Evolutionary conservation across 192 early-diverging fungal species (phyloP).

Genomic region (Dimargaris xerosporica): DNA sequence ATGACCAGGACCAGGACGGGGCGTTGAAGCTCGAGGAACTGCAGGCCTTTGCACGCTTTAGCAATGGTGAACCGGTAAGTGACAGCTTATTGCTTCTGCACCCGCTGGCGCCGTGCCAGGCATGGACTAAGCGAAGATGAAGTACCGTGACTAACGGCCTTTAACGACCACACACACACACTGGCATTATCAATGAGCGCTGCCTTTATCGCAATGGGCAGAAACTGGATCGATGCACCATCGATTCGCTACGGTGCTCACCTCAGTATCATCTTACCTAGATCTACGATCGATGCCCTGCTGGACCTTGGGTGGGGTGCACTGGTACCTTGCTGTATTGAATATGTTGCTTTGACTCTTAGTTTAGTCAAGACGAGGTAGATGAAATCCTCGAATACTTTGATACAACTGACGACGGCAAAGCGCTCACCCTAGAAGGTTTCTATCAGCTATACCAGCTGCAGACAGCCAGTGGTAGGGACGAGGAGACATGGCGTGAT

Average conservation of each 20-base stretch:
- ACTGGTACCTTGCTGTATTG: not conserved
- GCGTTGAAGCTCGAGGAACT: constrained; percentile 35
- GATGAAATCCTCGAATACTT: constrained; percentile 54
- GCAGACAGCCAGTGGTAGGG: constrained; percentile 42
- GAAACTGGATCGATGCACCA: not conserved
- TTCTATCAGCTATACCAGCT: constrained; percentile 73
- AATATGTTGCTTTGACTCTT: not conserved
- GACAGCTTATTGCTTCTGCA: not conserved
- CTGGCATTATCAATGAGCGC: not conserved
- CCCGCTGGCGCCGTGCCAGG: not conserved
- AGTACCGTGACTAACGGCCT: not conserved
- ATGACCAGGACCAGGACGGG: constrained; percentile 41
- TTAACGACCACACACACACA: not conserved
- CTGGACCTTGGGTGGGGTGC: not conserved
- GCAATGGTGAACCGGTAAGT: constrained; percentile 38
- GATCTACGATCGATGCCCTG: not conserved
- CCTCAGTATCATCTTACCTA: not conserved
- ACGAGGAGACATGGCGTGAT: constrained; percentile 63
- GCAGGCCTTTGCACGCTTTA: constrained; percentile 35
- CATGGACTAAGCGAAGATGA: not conserved
- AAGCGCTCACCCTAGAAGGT: constrained; percentile 41
- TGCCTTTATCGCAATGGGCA: not conserved
- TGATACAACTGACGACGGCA: constrained; percentile 41
- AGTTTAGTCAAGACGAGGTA: constrained; percentile 22
- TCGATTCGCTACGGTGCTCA: not conserved